Evolutionary conservation across 2,329 filamentous ascomycete genomes (phyloP), one percentile per base, ranked within the genome.

Genomic region (Talaromyces sp.): DNA sequence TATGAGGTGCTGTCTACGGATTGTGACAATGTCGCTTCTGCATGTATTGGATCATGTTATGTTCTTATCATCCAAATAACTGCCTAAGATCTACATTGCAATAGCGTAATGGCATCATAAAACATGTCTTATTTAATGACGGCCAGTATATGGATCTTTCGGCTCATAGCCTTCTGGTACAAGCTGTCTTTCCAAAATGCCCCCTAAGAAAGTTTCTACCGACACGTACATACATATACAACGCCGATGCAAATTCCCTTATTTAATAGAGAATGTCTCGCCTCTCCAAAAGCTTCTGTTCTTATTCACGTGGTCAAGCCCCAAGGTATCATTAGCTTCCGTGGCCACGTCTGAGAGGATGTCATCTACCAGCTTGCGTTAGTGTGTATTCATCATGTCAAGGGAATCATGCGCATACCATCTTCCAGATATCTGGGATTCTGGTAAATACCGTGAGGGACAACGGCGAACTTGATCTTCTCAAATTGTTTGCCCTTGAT

Each of bases 401-500:
- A 19, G 22, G 31, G 7, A 37, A 19, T 27, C 8, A 2, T 14
- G 14, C 14, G 76, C 88, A 83, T 81, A 97, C 94, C 93, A 80
- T 98, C 95, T 70, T 90, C 88, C 56, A 99, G 82, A 79, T 96
- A 96, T 66, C 87, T 85, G 31, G 93, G 90, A 73, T 90, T 92
- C 45, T 90, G 88, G 78, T 91, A 96, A 60, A 87, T 84, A 70
- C 79, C 71, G 75, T 90, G 84, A 76, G 88, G 83, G 60, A 97
- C 85, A 37, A 96, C 79, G 7, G 93, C 91, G 82, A 99, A 97
- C 78, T 96, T 97, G 78, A 99, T 95, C 83, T 98, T 98, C 78
- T 99, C 94, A 70, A 99, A 93, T 69, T 92, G 92, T 83, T 99
- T 99, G 77, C 95, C 96, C 79, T 97, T 97, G 80, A 99, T 89